Evolutionary conservation across 371 early-diverging fungal species (phyloP), one percentile per base, ranked within the genome.

Genomic region (Basidiobolus meristosporus): DNA sequence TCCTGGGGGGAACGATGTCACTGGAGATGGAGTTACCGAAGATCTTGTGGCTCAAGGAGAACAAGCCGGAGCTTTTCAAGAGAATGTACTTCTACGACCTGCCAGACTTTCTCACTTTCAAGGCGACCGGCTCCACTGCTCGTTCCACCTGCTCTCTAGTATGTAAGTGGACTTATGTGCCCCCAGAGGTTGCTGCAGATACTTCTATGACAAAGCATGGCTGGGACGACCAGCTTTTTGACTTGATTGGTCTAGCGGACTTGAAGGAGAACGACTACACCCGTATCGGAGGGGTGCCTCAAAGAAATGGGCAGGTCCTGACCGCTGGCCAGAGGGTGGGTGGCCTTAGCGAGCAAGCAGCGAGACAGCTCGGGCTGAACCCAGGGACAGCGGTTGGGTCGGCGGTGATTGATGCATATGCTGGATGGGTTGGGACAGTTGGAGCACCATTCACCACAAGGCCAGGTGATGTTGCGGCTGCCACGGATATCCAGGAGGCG

Each of bases 1-100:
- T 63, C 39, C 65, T 71, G 21, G 81, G 83, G 9, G 70, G 70
- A 9, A 61, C 57, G 2, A 66, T 80, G 51, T 71, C 70, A 45
- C 60, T 63, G 7, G 81, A 82, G 47, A 80, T 80, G 81, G 73
- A 79, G 37, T 58, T 77, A 12, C 79, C 83, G 22, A 82, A 82
- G 47, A 60, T 70, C 0, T 43, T 73, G 9, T 82, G 80, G 79
- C 53, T 82, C 10, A 61, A 66, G 31, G 63, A 71, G 28, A 60
- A 73, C 51, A 48, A 67, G 50, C 62, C 68, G 1, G 16, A 26
- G 9, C 26, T 5, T 5, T 26, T 17, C 17, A 19, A 19, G 18
- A 37, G 17, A 7, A 18, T 38, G 16, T 18, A 18, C 6, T 22
- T 38, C 14, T 1, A 20, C 14, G 17, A 20, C 10, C 34, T 28